Evolutionary conservation across 108 stramenopile genomes (phyloP).

Genomic region (Nitzschia sp.): DNA sequence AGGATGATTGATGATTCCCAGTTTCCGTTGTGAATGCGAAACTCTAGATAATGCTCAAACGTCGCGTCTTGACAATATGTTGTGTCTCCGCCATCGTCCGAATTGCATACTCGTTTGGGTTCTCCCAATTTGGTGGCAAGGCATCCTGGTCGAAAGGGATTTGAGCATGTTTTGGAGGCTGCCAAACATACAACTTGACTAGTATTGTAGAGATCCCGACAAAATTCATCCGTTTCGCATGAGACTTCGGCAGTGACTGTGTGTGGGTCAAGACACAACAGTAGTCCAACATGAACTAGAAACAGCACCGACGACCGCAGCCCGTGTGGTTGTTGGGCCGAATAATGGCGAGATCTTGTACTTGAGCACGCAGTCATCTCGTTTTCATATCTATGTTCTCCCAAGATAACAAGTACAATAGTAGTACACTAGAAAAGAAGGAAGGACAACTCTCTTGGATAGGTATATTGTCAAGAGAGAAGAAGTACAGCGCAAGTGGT

Average conservation of each 20-base stretch:
- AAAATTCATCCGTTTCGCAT: conserved; percentile 8
- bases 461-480: too few relatives aligned
- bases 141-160: conserved; percentile 41
- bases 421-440: too few relatives aligned
- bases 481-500: too few relatives aligned
- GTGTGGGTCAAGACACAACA: too few relatives aligned
- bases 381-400: too few relatives aligned
- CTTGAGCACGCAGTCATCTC: too few relatives aligned
- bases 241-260: background rate
- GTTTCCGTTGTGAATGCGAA: conserved; percentile 30
- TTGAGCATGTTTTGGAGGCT: conserved; percentile 32
- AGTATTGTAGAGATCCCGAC: conserved; percentile 1
- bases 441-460: too few relatives aligned
- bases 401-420: too few relatives aligned
- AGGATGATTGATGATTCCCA: conserved; percentile 33
- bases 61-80: background rate
- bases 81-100: conserved; percentile 11
- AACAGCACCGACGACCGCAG: too few relatives aligned
- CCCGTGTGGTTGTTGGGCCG: too few relatives aligned
- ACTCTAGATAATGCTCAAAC: conserved; percentile 22
- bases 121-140: conserved; percentile 9
- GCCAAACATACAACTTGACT: conserved; percentile 5
- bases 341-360: too few relatives aligned
- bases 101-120: conserved; percentile 20
- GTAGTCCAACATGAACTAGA: too few relatives aligned